Conservation (phyloP, 2,329 filamentous ascomycete species). For the Pseudogymnoascus sp. region DNA sequence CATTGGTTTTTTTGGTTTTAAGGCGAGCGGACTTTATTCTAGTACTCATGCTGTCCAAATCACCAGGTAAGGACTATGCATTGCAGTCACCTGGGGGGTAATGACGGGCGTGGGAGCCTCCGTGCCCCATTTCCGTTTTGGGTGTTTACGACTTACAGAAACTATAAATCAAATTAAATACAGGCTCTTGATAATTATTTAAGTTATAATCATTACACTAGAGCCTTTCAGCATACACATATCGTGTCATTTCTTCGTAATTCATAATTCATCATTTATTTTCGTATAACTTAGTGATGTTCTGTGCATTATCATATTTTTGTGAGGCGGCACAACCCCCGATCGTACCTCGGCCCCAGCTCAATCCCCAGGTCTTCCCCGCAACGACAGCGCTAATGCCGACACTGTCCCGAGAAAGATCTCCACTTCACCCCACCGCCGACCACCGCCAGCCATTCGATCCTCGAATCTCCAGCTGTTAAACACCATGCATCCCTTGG, state of each 20-base stretch:
- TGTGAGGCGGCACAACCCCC: background rate
- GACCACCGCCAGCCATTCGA: background rate
- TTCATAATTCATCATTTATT: background rate
- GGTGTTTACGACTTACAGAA: background rate
- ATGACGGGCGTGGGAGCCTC: background rate
- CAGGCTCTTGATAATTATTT: background rate
- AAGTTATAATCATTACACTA: background rate
- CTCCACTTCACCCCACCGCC: background rate
- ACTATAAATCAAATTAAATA: background rate
- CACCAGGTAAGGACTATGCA: too few relatives aligned
- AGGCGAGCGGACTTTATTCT: background rate
- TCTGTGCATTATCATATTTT: background rate
- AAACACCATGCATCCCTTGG: background rate
- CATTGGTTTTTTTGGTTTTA: background rate
- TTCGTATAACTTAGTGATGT: background rate
- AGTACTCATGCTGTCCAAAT: background rate
- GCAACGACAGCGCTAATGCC: background rate
- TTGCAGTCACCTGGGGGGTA: background rate
- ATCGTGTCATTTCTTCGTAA: background rate
- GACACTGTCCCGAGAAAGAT: background rate
- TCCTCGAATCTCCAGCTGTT: background rate
- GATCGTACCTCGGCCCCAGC: slow-evolving; percentile 1
- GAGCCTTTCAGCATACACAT: background rate
- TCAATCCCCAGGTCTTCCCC: slow-evolving; percentile 1
- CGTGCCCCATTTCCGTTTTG: background rate